A percentile compares a stretch with the other conserved stretches of the same genome.
Evolutionary conservation across 1,284 basidiomycete genomes (phyloP).

Genomic region (Cutaneotrichosporon cavernicola): DNA sequence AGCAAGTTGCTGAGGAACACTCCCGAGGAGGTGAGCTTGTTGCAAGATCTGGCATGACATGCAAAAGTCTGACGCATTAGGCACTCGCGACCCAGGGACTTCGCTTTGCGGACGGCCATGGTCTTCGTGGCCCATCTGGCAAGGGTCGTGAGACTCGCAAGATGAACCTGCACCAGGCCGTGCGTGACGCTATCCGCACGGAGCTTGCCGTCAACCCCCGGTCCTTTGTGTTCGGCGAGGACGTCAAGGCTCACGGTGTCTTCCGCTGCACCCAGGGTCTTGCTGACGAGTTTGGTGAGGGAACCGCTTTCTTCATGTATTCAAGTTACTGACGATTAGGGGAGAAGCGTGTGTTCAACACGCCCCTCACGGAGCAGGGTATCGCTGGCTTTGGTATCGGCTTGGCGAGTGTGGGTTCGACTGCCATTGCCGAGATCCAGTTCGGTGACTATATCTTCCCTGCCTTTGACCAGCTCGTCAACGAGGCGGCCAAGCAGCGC

Average conservation of each 20-base stretch:
- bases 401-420: constrained; percentile 86
- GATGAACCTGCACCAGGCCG: constrained; percentile 86
- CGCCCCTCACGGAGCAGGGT: constrained; percentile 88
- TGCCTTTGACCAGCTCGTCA: constrained; percentile 92
- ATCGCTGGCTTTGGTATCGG: constrained; percentile 95
- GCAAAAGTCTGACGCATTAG: constrained; percentile 17
- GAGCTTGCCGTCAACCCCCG: constrained; percentile 79
- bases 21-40: constrained; percentile 29
- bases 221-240: constrained; percentile 88
- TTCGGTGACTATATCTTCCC: constrained; percentile 67
- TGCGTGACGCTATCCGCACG: constrained; percentile 82
- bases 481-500: constrained; percentile 90
- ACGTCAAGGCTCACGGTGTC: constrained; percentile 89
- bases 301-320: too few species aligned
- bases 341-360: constrained; percentile 90
- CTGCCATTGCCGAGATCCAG: constrained; percentile 90
- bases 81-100: constrained; percentile 72
- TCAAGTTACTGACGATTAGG: constrained; percentile 56
- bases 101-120: constrained; percentile 65
- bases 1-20: constrained; percentile 35
- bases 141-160: constrained; percentile 78
- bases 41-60: not conserved
- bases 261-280: constrained; percentile 71
- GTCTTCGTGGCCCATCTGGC: constrained; percentile 57
- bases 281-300: constrained; percentile 82